These are phyloP conservation scores for Gliomastix tumulicola DNA, from an alignment of 2,329 filamentous ascomycete genomes.

Conservation along the genomic window DNA sequence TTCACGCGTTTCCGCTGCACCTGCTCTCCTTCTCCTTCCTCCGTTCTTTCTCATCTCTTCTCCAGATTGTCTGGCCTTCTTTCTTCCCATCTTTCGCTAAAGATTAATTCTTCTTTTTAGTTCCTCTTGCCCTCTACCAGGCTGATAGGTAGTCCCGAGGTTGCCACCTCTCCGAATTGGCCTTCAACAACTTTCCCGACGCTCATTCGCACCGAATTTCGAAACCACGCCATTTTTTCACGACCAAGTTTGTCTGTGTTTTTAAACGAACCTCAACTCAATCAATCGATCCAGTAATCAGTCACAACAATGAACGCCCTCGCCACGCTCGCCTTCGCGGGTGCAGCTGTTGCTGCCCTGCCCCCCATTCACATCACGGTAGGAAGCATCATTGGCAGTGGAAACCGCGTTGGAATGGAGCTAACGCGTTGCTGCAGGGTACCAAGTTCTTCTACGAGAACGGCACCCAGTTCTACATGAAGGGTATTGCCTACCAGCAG, in stretches of 20 bases:
- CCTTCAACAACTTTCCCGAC: conserved; percentile 1
- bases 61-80: conserved; percentile 4
- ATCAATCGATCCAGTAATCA: conserved; percentile 4
- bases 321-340: conserved; percentile 31
- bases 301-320: conserved; percentile 24
- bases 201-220: not conserved
- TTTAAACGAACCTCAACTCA: not conserved
- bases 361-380: conserved; percentile 66
- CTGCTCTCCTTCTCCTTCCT: conserved; percentile 4
- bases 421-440: conserved; percentile 37
- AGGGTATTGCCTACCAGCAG: conserved; percentile 93
- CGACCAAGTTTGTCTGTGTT: no score
- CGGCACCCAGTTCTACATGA: conserved; percentile 66
- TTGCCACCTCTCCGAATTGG: conserved; percentile 3
- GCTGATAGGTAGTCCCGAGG: conserved; percentile 6
- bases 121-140: conserved; percentile 5
- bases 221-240: no score
- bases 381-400: conserved; percentile 7
- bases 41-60: conserved; percentile 2
- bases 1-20: no score
- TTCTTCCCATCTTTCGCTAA: conserved; percentile 4
- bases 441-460: conserved; percentile 87
- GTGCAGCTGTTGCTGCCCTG: conserved; percentile 34
- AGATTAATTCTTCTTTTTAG: conserved; percentile 2
- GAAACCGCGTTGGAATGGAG: not conserved